Evolutionary conservation across 495 filamentous ascomycete genomes (phyloP).

Genomic region (Penicillium longicatenatum): DNA sequence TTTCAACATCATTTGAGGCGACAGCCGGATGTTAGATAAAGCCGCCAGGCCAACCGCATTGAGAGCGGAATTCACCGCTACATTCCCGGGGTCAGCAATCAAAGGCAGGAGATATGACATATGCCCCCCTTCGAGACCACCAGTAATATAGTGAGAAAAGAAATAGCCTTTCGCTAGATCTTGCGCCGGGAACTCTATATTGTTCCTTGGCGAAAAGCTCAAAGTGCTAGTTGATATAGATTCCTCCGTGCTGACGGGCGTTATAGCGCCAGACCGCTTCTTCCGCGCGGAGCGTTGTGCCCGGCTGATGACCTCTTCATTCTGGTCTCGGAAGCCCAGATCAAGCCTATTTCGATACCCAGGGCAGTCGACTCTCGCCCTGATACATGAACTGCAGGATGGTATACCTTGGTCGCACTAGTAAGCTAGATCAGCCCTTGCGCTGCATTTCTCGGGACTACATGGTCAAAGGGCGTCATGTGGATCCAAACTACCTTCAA

Average conservation of each 20-base stretch:
- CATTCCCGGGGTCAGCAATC: conserved; percentile 4
- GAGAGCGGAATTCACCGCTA: conserved; percentile 15
- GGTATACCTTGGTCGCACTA: conserved; percentile 16
- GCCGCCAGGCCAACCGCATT: conserved; percentile 19
- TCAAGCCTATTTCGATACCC: conserved; percentile 19
- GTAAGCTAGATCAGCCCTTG: not conserved
- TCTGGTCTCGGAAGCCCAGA: conserved; percentile 18
- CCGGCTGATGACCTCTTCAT: conserved; percentile 16
- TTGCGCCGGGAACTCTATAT: conserved; percentile 1
- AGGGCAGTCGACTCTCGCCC: conserved; percentile 18
- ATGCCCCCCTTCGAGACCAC: conserved; percentile 5
- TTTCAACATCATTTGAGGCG: conserved; percentile 17
- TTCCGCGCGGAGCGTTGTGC: conserved; percentile 8
- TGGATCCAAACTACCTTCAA: conserved; percentile 19
- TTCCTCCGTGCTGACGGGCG: not conserved
- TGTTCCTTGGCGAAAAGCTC: not conserved
- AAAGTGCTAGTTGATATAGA: not conserved
- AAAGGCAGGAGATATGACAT: conserved; percentile 13
- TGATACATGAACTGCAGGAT: conserved; percentile 14
- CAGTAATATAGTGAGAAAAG: conserved; percentile 9
- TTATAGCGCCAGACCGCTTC: not conserved
- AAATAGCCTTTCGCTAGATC: conserved; percentile 9
- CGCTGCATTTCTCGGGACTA: not conserved
- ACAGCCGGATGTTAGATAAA: conserved; percentile 20
- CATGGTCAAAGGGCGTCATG: not conserved